Conservation (phyloP, 208 protist genomes). For the Jaenimonas drosophilae region DNA sequence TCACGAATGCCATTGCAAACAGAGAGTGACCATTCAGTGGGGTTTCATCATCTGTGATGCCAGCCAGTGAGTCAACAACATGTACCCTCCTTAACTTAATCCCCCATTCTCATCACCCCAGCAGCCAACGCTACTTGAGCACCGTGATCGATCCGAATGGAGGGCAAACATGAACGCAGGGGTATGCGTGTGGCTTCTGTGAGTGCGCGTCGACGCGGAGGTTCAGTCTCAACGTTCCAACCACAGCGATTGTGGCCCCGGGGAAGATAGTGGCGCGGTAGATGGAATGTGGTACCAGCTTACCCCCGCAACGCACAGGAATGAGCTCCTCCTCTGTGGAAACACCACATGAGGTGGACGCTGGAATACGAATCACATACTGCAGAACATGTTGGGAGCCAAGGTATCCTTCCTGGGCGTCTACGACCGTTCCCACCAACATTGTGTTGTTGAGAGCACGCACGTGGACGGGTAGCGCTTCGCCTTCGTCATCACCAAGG, state of each 20-base stretch:
- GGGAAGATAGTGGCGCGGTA: slow-evolving; percentile 27
- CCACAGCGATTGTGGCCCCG: slow-evolving; percentile 37
- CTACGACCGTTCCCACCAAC: slow-evolving; percentile 42
- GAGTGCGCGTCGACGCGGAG: slow-evolving; percentile 52
- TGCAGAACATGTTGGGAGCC: slow-evolving; percentile 34
- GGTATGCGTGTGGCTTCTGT: slow-evolving; percentile 63
- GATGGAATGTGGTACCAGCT: slow-evolving; percentile 10
- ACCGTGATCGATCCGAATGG: slow-evolving; percentile 53
- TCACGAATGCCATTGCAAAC: too few species aligned
- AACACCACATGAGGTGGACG: background rate
- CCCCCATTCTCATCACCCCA: too few species aligned
- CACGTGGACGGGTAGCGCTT: slow-evolving; percentile 37
- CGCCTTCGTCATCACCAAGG: background rate
- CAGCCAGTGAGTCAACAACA: too few species aligned
- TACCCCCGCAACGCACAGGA: slow-evolving; percentile 57
- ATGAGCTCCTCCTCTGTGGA: slow-evolving; percentile 51
- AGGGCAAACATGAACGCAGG: slow-evolving; percentile 66
- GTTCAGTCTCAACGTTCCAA: slow-evolving; percentile 65
- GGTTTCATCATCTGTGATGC: too few species aligned
- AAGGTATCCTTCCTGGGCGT: slow-evolving; percentile 65
- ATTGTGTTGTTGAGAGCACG: slow-evolving; percentile 43
- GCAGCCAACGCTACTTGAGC: too few species aligned
- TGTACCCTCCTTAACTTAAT: slow-evolving; percentile 1
- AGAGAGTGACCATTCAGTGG: too few species aligned
- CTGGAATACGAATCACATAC: slow-evolving; percentile 44